Conservation (phyloP, 2,329 filamentous ascomycete genomes). For the Arthroderma sp. region DNA sequence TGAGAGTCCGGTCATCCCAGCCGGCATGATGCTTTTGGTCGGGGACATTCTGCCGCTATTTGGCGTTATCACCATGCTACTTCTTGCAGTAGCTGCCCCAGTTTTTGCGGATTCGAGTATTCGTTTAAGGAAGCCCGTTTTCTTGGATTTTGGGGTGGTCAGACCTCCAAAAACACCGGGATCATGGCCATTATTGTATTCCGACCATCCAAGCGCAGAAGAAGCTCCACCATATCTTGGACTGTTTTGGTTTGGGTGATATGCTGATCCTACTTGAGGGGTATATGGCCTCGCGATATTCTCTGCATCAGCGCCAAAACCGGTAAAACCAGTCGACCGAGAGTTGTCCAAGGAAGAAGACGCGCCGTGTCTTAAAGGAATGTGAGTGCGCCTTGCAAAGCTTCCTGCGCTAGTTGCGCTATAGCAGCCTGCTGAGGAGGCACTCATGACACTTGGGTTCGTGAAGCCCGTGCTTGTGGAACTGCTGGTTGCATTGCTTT, state of each 20-base stretch:
- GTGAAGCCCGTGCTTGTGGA: slow-evolving; percentile 65
- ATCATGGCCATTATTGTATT: slow-evolving; percentile 44
- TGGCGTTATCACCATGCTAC: slow-evolving; percentile 60
- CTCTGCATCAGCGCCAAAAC: slow-evolving; percentile 20
- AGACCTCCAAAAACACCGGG: slow-evolving; percentile 66
- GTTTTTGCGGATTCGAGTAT: slow-evolving; percentile 91
- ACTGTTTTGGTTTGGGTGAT: slow-evolving; percentile 71
- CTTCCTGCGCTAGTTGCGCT: slow-evolving; percentile 94
- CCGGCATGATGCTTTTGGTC: slow-evolving; percentile 35
- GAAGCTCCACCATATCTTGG: slow-evolving; percentile 42
- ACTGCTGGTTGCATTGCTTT: slow-evolving; percentile 51
- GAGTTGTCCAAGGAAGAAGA: slow-evolving; percentile 25
- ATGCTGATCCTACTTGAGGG: slow-evolving; percentile 63
- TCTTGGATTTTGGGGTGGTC: slow-evolving; percentile 59
- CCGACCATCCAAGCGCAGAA: slow-evolving; percentile 51
- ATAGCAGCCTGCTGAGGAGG: slow-evolving; percentile 74
- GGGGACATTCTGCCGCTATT: slow-evolving; percentile 33
- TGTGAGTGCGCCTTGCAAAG: slow-evolving; percentile 53
- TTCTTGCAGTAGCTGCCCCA: slow-evolving; percentile 76
- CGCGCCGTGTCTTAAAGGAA: slow-evolving; percentile 1
- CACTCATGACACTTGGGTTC: slow-evolving; percentile 83
- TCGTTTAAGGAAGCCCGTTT: slow-evolving; percentile 87
- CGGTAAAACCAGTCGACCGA: slow-evolving; percentile 27
- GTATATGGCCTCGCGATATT: slow-evolving; percentile 23
- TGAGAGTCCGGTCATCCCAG: slow-evolving; percentile 32